Percentiles rank a stretch among this genome's conserved stretches.
Conservation (phyloP, 2,329 filamentous ascomycete species). For the Domatiomyces globalis region DNA sequence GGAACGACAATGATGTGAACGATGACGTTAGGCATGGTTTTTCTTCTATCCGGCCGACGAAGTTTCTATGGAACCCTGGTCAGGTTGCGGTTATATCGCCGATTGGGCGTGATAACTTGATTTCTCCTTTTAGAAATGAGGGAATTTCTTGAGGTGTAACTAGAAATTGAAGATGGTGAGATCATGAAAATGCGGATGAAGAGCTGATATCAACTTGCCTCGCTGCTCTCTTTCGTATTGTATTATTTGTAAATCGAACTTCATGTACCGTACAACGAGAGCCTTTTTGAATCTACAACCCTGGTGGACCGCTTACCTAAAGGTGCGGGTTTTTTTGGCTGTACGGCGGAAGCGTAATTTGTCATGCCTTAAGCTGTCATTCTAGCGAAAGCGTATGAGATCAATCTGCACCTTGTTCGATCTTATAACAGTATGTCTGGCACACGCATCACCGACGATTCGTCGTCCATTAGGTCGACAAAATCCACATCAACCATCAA, state of each 20-base stretch:
- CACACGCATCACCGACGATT: background rate
- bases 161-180: background rate
- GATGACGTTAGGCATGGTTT: background rate
- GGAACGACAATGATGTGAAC: background rate
- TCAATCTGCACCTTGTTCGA: background rate
- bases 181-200: background rate
- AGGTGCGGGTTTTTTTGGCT: background rate
- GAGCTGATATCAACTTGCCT: background rate
- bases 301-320: background rate
- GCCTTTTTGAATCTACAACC: too few relatives aligned
- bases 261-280: too few relatives aligned
- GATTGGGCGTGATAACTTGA: too few relatives aligned
- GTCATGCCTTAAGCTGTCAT: background rate
- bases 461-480: background rate
- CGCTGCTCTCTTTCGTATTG: background rate
- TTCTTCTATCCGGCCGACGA: background rate
- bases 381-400: background rate
- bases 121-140: too few relatives aligned
- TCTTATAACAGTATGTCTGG: background rate
- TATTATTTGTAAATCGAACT: too few relatives aligned
- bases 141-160: too few relatives aligned
- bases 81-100: too few relatives aligned
- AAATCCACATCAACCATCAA: conserved; percentile 1
- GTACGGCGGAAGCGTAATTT: too few relatives aligned
- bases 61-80: background rate